These are phyloP conservation scores for Pleurotus ostreatus DNA, from an alignment of 768 basidiomycete genomes.

Conservation along the genomic window DNA sequence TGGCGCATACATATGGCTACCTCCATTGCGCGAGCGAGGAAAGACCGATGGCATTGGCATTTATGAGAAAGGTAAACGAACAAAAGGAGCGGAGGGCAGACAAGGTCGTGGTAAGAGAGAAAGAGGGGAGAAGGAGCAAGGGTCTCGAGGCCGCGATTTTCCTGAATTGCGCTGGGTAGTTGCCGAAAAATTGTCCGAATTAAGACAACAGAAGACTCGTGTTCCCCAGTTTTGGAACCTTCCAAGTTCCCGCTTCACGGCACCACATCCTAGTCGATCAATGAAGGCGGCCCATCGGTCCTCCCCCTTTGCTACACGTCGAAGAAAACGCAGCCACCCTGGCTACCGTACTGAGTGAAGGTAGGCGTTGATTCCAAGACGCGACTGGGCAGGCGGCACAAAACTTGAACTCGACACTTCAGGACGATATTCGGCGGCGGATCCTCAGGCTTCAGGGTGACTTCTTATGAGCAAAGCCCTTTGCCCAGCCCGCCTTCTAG, in stretches of 20 bases:
- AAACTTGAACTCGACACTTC: too few relatives aligned
- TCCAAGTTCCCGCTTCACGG: neutral
- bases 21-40: neutral
- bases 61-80: neutral
- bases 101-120: neutral
- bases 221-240: neutral
- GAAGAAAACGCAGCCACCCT: too few relatives aligned
- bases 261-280: neutral
- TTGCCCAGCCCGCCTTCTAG: too few relatives aligned
- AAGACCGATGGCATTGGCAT: slow-evolving; percentile 16
- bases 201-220: neutral
- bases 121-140: neutral
- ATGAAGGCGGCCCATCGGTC: neutral
- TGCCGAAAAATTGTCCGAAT: neutral
- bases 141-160: neutral
- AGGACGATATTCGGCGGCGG: too few relatives aligned
- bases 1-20: neutral
- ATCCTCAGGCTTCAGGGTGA: too few relatives aligned
- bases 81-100: neutral
- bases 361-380: too few relatives aligned
- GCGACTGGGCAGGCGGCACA: too few relatives aligned
- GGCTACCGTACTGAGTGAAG: too few relatives aligned
- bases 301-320: neutral
- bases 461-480: too few relatives aligned
- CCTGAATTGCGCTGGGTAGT: neutral